Evolutionary conservation across 2,329 filamentous ascomycete species (phyloP), one percentile per base, ranked within the genome.

Genomic region (Aspergillus neotritici): DNA sequence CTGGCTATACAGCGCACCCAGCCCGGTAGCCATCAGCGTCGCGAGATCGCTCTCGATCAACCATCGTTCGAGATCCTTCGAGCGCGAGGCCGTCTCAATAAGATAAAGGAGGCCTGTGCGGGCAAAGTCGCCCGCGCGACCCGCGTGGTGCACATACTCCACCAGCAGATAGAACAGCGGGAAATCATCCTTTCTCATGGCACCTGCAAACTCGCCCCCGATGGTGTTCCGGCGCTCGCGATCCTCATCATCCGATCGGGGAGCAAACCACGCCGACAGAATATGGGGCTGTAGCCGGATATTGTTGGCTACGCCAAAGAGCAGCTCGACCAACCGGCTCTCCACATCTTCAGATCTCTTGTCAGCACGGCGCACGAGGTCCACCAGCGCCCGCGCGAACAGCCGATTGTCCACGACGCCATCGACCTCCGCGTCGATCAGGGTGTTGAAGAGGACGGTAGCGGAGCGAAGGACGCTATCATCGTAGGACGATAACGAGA

Each of bases 231-330:
- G 65, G 14, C 68, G 65, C 34, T 65, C 58, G 32, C 65, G 63
- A 55, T 62, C 56, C 54, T 67, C 62, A 4, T 61, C 58, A 13
- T 66, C 56, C 2, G 61, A 65, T 15, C 75, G 73, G 6, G 81
- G 79, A 51, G 84, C 86, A 69, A 98, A 98, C 93, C 93, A 98
- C 12, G 88, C 86, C 1, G 87, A 80, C 36, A 98, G 70, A 42
- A 97, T 91, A 46, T 83, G 79, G 4, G 93, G 90, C 55, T 94
- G 85, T 48, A 96, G 73, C 35, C 93, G 79, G 55, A 98, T 95
- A 75, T 97, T 97, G 53, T 93, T 94, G 14, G 93, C 88, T 53
- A 98, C 90, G 50, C 91, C 94, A 70, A 98, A 98, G 34, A 94
- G 79, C 43, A 98, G 72, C 70, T 98, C 91, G 40, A 97, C 87